Evolutionary conservation across 148 eudicot genomes (phyloP), one percentile per base, ranked within the genome.

Genomic region (Drosera capensis): DNA sequence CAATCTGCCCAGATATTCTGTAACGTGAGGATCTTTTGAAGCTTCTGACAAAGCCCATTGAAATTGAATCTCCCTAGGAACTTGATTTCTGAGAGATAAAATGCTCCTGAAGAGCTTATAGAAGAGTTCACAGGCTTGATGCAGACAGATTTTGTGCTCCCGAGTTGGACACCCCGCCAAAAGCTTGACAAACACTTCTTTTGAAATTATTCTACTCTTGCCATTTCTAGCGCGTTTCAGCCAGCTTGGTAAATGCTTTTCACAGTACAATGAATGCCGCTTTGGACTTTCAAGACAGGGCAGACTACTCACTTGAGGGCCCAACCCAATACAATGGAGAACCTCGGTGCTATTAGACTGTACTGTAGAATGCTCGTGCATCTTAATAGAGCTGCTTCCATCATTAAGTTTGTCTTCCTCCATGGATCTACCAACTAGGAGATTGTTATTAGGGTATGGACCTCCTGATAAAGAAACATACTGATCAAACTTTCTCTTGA

Each of bases 191-290:
- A 75, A 90, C 22, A 90, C 82, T 56, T 90, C 99, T 51, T 90
- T 90, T 28, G 99, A 78, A 47, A 90, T 58, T 55, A 90, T 78
- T 63, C 99, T 78, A 66, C 85, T 75, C 64, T 85, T 90, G 12
- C 99, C 99, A 51, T 90, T 85, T 70, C 99, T 71, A 24, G 99
- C 99, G 39, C 99, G 99, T 72, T 84, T 90, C 24, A 90, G 99
- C 99, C 99, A 90, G 71, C 67, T 80, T 23, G 99, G 99, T 58
- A 90, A 39, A 62, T 90, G 99, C 24, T 80, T 75, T 28, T 90
- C 95, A 62, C 99, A 90, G 62, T 90, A 90, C 23, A 90, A 48
- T 0, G 76, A 71, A 56, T 78, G 72, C 24, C 70, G 56, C 47
- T 66, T 90, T 16, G 95, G 84, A 45, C 62, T 65, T 55, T 90